A percentile compares a stretch with the other conserved stretches of the same genome.
Conservation (phyloP, 768 basidiomycete genomes). For the Leccinum subtestaceum region DNA sequence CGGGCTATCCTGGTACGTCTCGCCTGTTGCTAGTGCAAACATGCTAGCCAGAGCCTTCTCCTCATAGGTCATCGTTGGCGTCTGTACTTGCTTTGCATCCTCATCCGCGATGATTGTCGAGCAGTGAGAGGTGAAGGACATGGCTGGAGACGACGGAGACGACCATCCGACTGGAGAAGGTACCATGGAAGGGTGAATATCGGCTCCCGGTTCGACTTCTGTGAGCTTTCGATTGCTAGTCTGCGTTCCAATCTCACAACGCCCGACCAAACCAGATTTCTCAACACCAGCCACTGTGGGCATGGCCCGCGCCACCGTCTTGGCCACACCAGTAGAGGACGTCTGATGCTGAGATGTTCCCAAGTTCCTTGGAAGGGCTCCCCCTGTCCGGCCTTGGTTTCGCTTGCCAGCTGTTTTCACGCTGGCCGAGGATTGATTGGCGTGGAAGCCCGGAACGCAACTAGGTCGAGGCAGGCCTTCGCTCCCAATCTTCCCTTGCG, state of each 20-base stretch:
- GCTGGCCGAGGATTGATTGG: neutral
- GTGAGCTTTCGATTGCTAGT: neutral
- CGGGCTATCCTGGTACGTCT: too few species aligned
- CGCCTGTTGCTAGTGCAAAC: too few species aligned
- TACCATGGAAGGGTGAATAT: neutral
- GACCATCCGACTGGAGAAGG: neutral
- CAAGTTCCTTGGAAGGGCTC: too few species aligned
- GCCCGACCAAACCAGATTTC: neutral
- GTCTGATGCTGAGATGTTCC: too few species aligned
- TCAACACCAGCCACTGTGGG: neutral
- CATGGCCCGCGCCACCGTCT: neutral
- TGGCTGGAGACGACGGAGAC: neutral
- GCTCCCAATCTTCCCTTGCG: neutral
- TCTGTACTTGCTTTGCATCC: neutral
- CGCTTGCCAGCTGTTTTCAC: neutral
- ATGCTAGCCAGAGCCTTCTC: neutral
- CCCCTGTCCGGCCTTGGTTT: too few species aligned
- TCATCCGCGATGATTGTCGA: neutral
- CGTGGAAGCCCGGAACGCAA: neutral
- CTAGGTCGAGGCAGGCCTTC: neutral
- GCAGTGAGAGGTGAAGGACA: slow-evolving; percentile 6
- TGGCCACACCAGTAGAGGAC: neutral
- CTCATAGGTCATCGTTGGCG: neutral
- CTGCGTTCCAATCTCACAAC: neutral
- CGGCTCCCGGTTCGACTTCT: too few species aligned